Percentiles rank a stretch among this genome's conserved stretches.
Conservation (phyloP, 2,329 filamentous ascomycete genomes). For the Aspergillus puulaauensis region DNA sequence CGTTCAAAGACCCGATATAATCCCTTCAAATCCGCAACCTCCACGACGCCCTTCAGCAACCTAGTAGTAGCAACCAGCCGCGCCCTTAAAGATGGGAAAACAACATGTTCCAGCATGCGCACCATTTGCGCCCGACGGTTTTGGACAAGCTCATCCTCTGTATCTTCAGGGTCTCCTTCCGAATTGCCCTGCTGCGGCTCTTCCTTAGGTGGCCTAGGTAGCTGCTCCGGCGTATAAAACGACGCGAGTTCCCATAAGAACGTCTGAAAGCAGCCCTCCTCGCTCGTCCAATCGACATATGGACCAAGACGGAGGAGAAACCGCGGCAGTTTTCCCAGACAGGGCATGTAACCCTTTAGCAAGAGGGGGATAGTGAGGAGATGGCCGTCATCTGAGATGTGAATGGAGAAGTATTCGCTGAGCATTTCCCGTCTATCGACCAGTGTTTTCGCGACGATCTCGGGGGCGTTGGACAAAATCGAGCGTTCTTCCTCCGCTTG, state of each 20-base stretch:
- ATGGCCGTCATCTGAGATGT: constrained; percentile 75
- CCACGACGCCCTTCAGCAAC: constrained; percentile 74
- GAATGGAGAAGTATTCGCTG: constrained; percentile 85
- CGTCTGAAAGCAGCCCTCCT: constrained; percentile 80
- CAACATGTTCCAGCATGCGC: constrained; percentile 74
- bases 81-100: constrained; percentile 87
- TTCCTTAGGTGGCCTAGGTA: constrained; percentile 54
- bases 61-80: constrained; percentile 78
- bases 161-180: constrained; percentile 1
- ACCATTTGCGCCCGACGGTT: constrained; percentile 67
- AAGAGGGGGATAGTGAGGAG: constrained; percentile 79
- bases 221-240: constrained; percentile 85
- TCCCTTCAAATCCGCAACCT: constrained; percentile 89
- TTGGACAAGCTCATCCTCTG: constrained; percentile 49
- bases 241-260: constrained; percentile 84
- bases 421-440: constrained; percentile 81
- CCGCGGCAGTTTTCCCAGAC: constrained; percentile 78
- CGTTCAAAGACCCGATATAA: constrained; percentile 93
- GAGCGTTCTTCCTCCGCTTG: constrained; percentile 48
- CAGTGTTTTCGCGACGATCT: constrained; percentile 66
- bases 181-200: not conserved
- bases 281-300: constrained; percentile 80
- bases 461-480: constrained; percentile 65
- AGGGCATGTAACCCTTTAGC: constrained; percentile 83
- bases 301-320: constrained; percentile 89